Evolutionary conservation across 306 rosid genomes (phyloP).

Genomic region (Rosa lucieae): DNA sequence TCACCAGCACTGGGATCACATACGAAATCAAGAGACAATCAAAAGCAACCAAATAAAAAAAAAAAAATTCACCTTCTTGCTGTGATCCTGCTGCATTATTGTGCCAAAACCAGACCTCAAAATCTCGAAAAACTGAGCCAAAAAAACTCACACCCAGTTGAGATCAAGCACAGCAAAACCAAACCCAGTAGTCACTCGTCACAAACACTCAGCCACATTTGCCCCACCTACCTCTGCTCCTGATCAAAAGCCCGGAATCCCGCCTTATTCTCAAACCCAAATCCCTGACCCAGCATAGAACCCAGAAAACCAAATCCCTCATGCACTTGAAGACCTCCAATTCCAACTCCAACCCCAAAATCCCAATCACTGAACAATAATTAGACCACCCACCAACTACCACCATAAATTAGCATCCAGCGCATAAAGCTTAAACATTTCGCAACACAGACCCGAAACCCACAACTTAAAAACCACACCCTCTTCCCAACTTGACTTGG

Average conservation of each 20-base stretch:
- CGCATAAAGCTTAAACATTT: slow-evolving; percentile 31
- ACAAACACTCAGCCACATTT: slow-evolving; percentile 72
- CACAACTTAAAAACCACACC: not conserved
- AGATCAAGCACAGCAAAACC: slow-evolving; percentile 35
- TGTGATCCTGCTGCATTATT: slow-evolving; percentile 77
- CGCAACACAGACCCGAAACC: slow-evolving; percentile 15
- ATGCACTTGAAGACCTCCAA: slow-evolving; percentile 45
- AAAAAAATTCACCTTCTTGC: slow-evolving; percentile 60
- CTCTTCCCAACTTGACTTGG: not conserved
- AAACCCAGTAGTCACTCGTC: slow-evolving; percentile 25
- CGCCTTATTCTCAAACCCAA: slow-evolving; percentile 50
- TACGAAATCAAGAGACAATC: not conserved
- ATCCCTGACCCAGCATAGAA: slow-evolving; percentile 54
- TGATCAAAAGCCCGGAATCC: slow-evolving; percentile 79
- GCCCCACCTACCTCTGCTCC: slow-evolving; percentile 94
- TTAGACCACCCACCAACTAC: slow-evolving; percentile 36
- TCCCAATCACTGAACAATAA: slow-evolving; percentile 30
- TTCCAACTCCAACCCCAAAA: slow-evolving; percentile 39
- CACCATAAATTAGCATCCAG: slow-evolving; percentile 47
- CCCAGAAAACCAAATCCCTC: slow-evolving; percentile 64
- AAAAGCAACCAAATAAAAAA: not conserved
- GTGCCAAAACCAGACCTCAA: slow-evolving; percentile 34
- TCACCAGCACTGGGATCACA: not conserved
- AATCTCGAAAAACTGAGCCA: slow-evolving; percentile 27
- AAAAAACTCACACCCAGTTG: slow-evolving; percentile 26